Conservation (phyloP, 2,329 filamentous ascomycete species). For the Huntiella bhutanensis region DNA sequence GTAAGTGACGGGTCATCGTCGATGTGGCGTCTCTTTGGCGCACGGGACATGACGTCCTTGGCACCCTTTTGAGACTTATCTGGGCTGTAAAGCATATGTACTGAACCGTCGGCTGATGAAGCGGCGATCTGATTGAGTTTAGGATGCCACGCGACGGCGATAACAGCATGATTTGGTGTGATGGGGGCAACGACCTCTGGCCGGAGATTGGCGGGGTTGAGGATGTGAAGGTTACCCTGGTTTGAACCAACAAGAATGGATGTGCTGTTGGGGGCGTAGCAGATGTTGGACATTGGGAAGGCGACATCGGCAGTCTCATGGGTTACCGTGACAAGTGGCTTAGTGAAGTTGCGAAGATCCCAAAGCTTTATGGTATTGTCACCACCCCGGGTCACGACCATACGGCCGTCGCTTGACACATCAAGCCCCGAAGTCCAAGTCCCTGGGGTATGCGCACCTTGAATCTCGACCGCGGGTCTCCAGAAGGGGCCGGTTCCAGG, state of each 20-base stretch:
- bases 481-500: constrained; percentile 71
- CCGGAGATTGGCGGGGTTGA: constrained; percentile 79
- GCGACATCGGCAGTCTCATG: constrained; percentile 70
- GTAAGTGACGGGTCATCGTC: constrained; percentile 82
- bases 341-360: constrained; percentile 92
- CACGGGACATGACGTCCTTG: constrained; percentile 75
- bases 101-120: constrained; percentile 77
- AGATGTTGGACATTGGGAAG: constrained; percentile 71
- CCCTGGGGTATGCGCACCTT: constrained; percentile 60
- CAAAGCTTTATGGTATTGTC: constrained; percentile 89
- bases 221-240: constrained; percentile 71
- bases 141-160: constrained; percentile 77
- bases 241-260: constrained; percentile 79
- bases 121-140: constrained; percentile 94
- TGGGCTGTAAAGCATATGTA: constrained; percentile 79
- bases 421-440: constrained; percentile 89
- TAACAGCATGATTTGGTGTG: constrained; percentile 66
- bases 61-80: constrained; percentile 65
- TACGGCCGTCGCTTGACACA: constrained; percentile 74
- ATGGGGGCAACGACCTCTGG: constrained; percentile 73
- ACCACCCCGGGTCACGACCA: constrained; percentile 78
- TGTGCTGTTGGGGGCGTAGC: constrained; percentile 67
- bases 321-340: constrained; percentile 59
- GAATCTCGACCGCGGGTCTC: constrained; percentile 64
- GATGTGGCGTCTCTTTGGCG: constrained; percentile 84